Evolutionary conservation across 2,329 filamentous ascomycete species (phyloP).

Genomic region (Pseudogymnoascus sp.): DNA sequence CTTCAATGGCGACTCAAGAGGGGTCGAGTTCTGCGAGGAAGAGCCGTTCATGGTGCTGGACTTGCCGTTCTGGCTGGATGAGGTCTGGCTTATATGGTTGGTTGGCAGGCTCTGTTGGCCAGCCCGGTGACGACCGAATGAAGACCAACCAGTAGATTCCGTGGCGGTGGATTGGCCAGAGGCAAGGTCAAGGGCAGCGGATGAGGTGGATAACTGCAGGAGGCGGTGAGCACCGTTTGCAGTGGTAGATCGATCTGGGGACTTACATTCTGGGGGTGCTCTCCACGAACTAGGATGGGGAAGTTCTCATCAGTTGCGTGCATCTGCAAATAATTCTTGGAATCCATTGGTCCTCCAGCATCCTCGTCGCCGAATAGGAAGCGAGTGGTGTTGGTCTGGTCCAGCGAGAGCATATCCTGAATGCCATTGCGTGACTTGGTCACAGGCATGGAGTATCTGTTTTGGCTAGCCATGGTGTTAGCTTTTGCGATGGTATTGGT

Average conservation of each 20-base stretch:
- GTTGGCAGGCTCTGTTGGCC: conserved; percentile 36
- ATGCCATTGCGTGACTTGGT: conserved; percentile 59
- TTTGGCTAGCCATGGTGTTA: conserved; percentile 48
- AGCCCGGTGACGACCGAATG: conserved; percentile 26
- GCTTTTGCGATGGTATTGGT: conserved; percentile 12
- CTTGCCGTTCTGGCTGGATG: conserved; percentile 26
- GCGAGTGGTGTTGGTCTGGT: conserved; percentile 75
- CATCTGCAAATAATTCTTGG: conserved; percentile 61
- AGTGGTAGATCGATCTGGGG: conserved; percentile 10
- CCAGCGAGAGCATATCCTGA: conserved; percentile 58
- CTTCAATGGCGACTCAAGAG: conserved; percentile 39
- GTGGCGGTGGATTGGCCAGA: conserved; percentile 57
- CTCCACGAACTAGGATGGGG: conserved; percentile 66
- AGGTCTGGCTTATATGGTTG: conserved; percentile 19
- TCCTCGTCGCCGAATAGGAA: conserved; percentile 83
- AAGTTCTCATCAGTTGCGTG: conserved; percentile 76
- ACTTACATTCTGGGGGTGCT: conserved; percentile 26
- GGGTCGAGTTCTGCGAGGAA: conserved; percentile 27
- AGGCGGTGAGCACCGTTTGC: conserved; percentile 31
- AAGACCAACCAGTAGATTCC: conserved; percentile 34
- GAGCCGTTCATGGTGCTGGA: conserved; percentile 29
- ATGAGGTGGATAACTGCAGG: conserved; percentile 67
- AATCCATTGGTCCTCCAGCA: conserved; percentile 41
- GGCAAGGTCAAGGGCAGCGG: conserved; percentile 72
- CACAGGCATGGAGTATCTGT: conserved; percentile 91